Base-by-base conservation (phyloP, 306 rosid genomes). In the Begonia masoniana region DNA sequence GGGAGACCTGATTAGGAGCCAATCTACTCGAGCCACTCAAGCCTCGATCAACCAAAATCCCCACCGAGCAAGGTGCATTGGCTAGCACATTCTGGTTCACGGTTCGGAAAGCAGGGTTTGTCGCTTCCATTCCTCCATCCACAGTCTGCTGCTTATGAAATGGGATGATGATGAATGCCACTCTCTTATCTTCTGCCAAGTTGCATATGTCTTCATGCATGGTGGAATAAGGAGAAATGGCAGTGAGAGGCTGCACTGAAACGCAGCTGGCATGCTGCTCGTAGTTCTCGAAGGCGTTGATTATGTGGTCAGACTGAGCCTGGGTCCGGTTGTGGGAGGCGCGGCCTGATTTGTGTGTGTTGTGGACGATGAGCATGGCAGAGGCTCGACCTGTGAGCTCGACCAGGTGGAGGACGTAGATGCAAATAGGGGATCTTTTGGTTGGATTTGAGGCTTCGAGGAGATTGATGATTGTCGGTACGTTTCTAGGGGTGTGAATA, bases 121-220 rank as follows among this genome's bases (percentile, higher is more conserved):
- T 79, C 4, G 88, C 71, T 62, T 91, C 99, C 96, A 91, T 91
- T n/a, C 81, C 94, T 1, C 99, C 96, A 43, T 91, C 99, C 1
- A 91, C 99, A 0, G 99, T 86, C 51, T 78, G 94, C 55, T 86
- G 99, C 51, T 91, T 91, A 46, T 91, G 99, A 59, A 91, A 91
- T 47, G 96, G 99, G 26, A 91, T 55, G 54, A 91, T 75, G 15
- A 91, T 54, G 59, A 86, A 63, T 17, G 94, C 77, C 2, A 79
- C 88, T 0, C 87, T 82, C 55, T 86, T 86, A 56, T 86, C 99
- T 50, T 76, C 94, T 0, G 96, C 94, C 56, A 91, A 67, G 46
- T 70, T 64, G 79, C 94, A 75, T 14, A 91, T 81, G 54, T 83
- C 96, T 50, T 91, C 96, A 49, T 86, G 96, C 99, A 91, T 91